phyloP scores from a whole-genome alignment of 768 basidiomycete genomes.

The Inosperma sp. region DNA sequence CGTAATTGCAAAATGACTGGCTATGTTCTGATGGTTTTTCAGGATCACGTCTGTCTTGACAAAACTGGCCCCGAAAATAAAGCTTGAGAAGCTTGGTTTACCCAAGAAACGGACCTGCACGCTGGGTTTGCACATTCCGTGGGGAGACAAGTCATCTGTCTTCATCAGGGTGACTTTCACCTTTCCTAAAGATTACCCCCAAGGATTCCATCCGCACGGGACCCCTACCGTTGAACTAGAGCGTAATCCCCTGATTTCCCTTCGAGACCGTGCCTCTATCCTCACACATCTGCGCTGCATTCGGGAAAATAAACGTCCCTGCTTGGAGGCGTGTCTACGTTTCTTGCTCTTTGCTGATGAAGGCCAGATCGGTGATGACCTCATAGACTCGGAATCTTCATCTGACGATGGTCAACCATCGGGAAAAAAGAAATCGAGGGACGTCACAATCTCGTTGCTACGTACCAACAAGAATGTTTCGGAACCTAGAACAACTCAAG shows the following conservation, averaged over 20 bases:
- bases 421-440: slow-evolving; percentile 38
- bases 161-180: slow-evolving; percentile 87
- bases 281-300: slow-evolving; percentile 71
- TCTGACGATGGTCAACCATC: slow-evolving; percentile 54
- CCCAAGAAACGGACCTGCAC: slow-evolving; percentile 76
- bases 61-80: slow-evolving; percentile 67
- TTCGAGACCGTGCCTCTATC: slow-evolving; percentile 72
- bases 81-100: slow-evolving; percentile 82
- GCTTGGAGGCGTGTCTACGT: slow-evolving; percentile 76
- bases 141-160: slow-evolving; percentile 81
- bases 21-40: slow-evolving; percentile 4
- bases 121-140: slow-evolving; percentile 82
- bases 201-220: slow-evolving; percentile 54
- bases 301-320: slow-evolving; percentile 70
- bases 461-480: slow-evolving; percentile 72
- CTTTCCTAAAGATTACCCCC: slow-evolving; percentile 82
- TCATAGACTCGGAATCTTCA: slow-evolving; percentile 49
- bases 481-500: slow-evolving; percentile 83
- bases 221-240: slow-evolving; percentile 79
- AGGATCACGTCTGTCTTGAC: slow-evolving; percentile 74
- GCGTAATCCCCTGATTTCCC: slow-evolving; percentile 72
- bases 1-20: neutral
- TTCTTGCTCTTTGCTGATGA: slow-evolving; percentile 74
- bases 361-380: slow-evolving; percentile 39
- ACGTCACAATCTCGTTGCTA: slow-evolving; percentile 49